Evolutionary conservation across 495 filamentous ascomycete genomes (phyloP), one percentile per base, ranked within the genome.

Genomic region (Hyaloscypha finlandica): DNA sequence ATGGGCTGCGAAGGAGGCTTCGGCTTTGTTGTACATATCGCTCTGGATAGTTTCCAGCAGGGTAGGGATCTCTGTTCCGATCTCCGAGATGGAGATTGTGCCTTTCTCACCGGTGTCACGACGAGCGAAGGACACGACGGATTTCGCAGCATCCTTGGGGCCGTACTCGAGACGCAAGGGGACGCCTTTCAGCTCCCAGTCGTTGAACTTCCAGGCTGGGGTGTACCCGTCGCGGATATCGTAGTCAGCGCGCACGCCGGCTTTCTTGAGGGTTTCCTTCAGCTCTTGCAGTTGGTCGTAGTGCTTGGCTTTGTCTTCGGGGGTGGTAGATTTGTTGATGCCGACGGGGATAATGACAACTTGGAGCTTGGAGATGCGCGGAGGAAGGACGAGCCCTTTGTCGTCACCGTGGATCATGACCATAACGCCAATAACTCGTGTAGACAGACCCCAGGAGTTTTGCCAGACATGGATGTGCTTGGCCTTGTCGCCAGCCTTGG

Each of bases 371-470:
- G 91, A 88, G n/a, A 95, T 91, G 30, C 90, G 83, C 22, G 94
- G 94, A 73, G 94, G 94, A 55, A 97, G 88, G 66, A 99, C 92
- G 8, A 98, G 85, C 59, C 95, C 95, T 75, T 90, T 92, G 82
- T 99, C 89, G 77, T 98, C 95, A 75, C 92, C 87, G 81, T 99
- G 95, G 64, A 94, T 91, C 89, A 99, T 96, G 70, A 96, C 90
- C 93, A 97, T 97, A 74, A 98, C 92, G 78, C 94, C 94, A 71
- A 99, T 94, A 32, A 92, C 88, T 75, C 95, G 90, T 57, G 94
- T 99, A 6, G 93, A 97, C 48, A 98, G 86, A 79, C 95, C 95
- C 95, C 95, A 99, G 6, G 92, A 96, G 81, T 99, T 99, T 76
- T 99, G 95, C 92, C 93, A 98, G 31, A 98, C 93, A 71, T 92